Conservation (phyloP, 192 early-diverging fungal species). For the Mortierella claussenii region DNA sequence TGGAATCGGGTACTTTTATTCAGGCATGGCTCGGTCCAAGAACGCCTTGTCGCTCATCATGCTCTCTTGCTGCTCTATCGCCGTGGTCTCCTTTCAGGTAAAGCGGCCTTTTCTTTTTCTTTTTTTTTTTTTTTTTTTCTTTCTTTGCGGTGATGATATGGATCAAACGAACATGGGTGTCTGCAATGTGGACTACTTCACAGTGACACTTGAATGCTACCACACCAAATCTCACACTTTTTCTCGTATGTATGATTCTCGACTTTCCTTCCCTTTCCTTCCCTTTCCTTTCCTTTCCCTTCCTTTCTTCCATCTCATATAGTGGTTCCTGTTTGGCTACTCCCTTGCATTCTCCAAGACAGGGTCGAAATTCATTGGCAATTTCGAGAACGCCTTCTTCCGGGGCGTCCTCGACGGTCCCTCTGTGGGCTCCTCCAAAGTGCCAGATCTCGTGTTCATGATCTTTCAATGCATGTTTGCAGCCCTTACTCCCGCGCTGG, state of each 20-base stretch:
- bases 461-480: constrained; percentile 96
- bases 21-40: constrained; percentile 92
- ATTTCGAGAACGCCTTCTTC: constrained; percentile 81
- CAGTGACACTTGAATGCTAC: too few relatives aligned
- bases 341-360: constrained; percentile 86
- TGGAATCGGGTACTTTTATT: constrained; percentile 96
- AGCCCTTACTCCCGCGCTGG: constrained; percentile 89
- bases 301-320: constrained; percentile 3
- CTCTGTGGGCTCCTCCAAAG: constrained; percentile 66
- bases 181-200: too few relatives aligned
- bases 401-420: constrained; percentile 56
- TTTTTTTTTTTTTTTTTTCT: constrained; percentile 3
- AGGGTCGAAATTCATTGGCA: constrained; percentile 79
- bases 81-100: constrained; percentile 87
- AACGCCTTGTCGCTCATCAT: constrained; percentile 93
- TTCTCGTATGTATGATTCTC: too few relatives aligned
- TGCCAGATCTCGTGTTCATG: constrained; percentile 83
- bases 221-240: too few relatives aligned
- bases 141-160: background rate
- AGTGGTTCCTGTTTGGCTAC: constrained; percentile 95
- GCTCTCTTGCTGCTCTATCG: constrained; percentile 80
- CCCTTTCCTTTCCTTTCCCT: background rate
- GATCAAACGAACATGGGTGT: too few relatives aligned
- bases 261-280: too few relatives aligned
- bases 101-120: background rate